Base-by-base conservation (phyloP, 345 rosid species). In the Punica granatum region DNA sequence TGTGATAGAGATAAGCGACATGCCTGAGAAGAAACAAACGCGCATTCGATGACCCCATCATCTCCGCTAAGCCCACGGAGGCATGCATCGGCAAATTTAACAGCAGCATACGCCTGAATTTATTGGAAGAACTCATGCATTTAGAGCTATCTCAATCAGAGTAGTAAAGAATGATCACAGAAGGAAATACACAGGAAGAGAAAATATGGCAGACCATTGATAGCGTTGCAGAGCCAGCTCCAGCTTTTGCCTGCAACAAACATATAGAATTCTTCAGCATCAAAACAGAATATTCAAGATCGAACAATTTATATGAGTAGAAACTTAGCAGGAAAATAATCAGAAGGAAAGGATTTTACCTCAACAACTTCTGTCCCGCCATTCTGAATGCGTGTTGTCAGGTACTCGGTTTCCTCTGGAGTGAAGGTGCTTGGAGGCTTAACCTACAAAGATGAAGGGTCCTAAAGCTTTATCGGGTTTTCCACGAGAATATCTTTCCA, bases 31-130 rank as follows among this genome's bases (percentile, higher is more conserved):
- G 90, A 92, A 56, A 94, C 89, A 76, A 66, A 94, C 63, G 97
- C 92, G 68, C 97, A 94, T 66, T 85, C 81, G 1, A 91, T 69
- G 35, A 91, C 56, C 19, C 81, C 74, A 28, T 91, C 86, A 72
- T 94, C 97, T 43, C 99, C 99, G 70, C 95, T 84, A 78, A 94
- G 76, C 65, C 89, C 92, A 49, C 81, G 82, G 19, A 94, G 90
- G 73, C 97, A 91, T 39, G 96, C 90, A 70, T 91, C 97, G 18
- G 99, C 99, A 69, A 94, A 91, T 81, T 94, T 88, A 64, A 89
- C 96, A n/a, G 99, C 96, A 66, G 99, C 96, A 74, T 86, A 94
- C 37, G 99, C 99, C 99, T 94, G 82, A 73, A 68, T 62, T 73
- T 43, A 54, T 32, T 31, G 9, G 26, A 34, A 30, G 51, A 64